Conservation (phyloP, 306 rosid species). For the Cucurbita maxima region DNA sequence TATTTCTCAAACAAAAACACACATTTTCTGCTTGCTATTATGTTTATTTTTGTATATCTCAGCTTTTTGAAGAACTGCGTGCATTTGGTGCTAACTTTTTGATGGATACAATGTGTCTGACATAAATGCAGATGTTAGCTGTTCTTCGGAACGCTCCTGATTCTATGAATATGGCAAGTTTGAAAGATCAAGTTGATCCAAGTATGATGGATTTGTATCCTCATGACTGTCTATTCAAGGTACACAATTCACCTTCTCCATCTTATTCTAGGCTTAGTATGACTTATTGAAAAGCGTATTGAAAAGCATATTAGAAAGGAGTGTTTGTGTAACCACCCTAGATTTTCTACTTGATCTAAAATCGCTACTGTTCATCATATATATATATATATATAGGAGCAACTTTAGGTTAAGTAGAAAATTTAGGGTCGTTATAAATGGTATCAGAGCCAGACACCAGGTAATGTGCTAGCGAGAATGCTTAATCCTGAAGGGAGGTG, state of each 20-base stretch:
- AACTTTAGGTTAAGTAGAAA: too few relatives aligned
- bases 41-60: not conserved
- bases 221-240: constrained; percentile 94
- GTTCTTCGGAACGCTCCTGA: constrained; percentile 70
- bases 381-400: too few relatives aligned
- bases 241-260: constrained; percentile 12
- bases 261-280: not conserved
- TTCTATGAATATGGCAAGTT: constrained; percentile 61
- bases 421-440: too few relatives aligned
- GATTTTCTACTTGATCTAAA: too few relatives aligned
- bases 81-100: not conserved
- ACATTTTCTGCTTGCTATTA: not conserved
- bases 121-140: constrained; percentile 65
- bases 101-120: not conserved
- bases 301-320: not conserved
- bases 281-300: not conserved
- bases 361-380: too few relatives aligned
- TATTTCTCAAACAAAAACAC: not conserved
- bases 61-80: constrained; percentile 3
- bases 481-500: too few relatives aligned
- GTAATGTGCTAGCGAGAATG: too few relatives aligned
- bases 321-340: too few relatives aligned
- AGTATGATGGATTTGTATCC: constrained; percentile 91
- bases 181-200: constrained; percentile 68
- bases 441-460: too few relatives aligned